Evolutionary conservation across 805 yeast species (phyloP).

Genomic region (Barnettozyma salicaria): DNA sequence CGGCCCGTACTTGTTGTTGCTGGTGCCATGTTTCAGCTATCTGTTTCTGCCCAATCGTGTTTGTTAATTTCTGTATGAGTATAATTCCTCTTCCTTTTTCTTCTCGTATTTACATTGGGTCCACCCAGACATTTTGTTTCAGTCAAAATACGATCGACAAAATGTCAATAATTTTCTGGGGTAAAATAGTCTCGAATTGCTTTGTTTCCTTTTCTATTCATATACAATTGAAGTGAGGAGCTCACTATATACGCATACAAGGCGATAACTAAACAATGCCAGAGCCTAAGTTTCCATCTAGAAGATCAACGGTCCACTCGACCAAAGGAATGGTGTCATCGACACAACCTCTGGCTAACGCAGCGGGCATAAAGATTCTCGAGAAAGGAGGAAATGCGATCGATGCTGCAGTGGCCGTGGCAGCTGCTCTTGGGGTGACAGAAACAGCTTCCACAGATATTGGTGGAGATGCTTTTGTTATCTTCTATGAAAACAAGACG

Average conservation of each 20-base stretch:
- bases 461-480: constrained; percentile 63
- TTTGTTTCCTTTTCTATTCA: too few species aligned
- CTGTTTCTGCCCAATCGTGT: too few species aligned
- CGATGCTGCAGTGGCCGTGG: constrained; percentile 56
- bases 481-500: constrained; percentile 46
- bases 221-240: too few species aligned
- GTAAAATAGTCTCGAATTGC: too few species aligned
- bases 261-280: constrained; percentile 1
- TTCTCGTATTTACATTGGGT: too few species aligned
- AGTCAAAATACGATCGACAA: too few species aligned
- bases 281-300: constrained; percentile 36
- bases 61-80: neutral
- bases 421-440: constrained; percentile 48
- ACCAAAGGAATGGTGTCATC: constrained; percentile 68
- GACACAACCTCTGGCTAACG: constrained; percentile 70
- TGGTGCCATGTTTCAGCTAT: constrained; percentile 12
- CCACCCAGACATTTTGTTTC: too few species aligned
- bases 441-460: constrained; percentile 61
- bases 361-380: constrained; percentile 63
- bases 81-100: too few species aligned
- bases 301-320: constrained; percentile 72
- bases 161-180: too few species aligned
- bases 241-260: neutral
- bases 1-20: constrained; percentile 12
- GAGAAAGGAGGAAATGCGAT: constrained; percentile 70